Evolutionary conservation across 306 rosid species (phyloP), one percentile per base, ranked within the genome.

Genomic region (Carpinus viminea): DNA sequence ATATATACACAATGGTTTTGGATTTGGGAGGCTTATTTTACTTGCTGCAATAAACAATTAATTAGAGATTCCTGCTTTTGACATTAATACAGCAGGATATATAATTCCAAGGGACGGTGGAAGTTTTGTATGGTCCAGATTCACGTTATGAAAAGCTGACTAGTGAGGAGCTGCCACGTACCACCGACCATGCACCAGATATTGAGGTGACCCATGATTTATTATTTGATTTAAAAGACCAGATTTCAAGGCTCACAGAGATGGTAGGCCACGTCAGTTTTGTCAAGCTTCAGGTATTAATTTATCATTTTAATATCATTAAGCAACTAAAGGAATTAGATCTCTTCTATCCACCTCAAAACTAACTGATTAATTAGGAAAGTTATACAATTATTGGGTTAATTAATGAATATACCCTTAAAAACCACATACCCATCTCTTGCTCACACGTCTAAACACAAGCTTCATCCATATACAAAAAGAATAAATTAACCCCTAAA

Each of bases 171-270:
- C 60, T 76, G 85, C 74, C 91, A 84, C 83, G 86, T 84, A 45
- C 38, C 55, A 86, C 90, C 94, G 91, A 79, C 93, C 89, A 64
- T 51, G 71, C 72, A 41, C 47, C 70, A 70, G 1, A 68, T 31
- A 31, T 34, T 51, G 45, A 78, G 81, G 76, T 24, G 21, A 65
- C 24, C 60, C 65, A 38, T 51, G 64, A 54, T 38, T 53, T 9
- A 45, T 38, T 38, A 38, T 38, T 38, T 36, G 16, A 60, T 5
- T 20, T 17, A 20, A 0, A 60, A 60, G 41, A 24, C 41, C 68
- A 24, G 41, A 26, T 61, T 12, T 28, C 5, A 13, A 28, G 34
- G 15, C 34, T 60, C 11, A 5, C 5, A 60, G 68, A 60, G 18
- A 0, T 60, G 68, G 74, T 41, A 43, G 50, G 69, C 79, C 57